Conservation (phyloP, 306 rosid genomes). For the Begonia masoniana region DNA sequence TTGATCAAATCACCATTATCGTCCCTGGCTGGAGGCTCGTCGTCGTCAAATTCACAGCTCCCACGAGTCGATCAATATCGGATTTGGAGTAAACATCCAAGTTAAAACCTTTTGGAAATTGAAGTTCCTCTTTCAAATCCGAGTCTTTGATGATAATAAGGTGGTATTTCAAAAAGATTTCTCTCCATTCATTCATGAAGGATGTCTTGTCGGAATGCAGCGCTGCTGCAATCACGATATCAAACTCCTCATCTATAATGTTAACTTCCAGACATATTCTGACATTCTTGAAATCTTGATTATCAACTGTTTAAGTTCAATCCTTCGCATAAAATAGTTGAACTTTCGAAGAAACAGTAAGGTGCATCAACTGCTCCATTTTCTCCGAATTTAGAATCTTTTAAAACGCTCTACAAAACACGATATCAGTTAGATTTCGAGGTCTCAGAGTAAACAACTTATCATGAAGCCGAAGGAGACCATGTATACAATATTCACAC, state of each 20-base stretch:
- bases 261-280: constrained; percentile 5
- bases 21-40: constrained; percentile 68
- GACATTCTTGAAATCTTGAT: no score
- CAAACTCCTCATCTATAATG: constrained; percentile 52
- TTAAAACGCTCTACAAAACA: no score
- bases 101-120: constrained; percentile 59
- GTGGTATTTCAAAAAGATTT: constrained; percentile 63
- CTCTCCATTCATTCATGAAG: constrained; percentile 72
- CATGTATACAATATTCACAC: no score
- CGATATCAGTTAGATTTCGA: no score
- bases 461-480: no score
- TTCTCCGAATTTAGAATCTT: no score
- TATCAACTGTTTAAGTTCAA: no score
- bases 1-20: constrained; percentile 41
- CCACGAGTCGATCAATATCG: constrained; percentile 57
- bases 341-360: no score
- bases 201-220: constrained; percentile 46
- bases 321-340: no score
- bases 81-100: constrained; percentile 42
- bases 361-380: no score
- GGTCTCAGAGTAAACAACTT: no score
- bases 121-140: constrained; percentile 62
- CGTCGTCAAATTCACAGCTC: constrained; percentile 74
- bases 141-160: constrained; percentile 81
- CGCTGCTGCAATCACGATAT: constrained; percentile 69